Evolutionary conservation across 2,329 filamentous ascomycete genomes (phyloP).

Genomic region (Elsinoe batatas): DNA sequence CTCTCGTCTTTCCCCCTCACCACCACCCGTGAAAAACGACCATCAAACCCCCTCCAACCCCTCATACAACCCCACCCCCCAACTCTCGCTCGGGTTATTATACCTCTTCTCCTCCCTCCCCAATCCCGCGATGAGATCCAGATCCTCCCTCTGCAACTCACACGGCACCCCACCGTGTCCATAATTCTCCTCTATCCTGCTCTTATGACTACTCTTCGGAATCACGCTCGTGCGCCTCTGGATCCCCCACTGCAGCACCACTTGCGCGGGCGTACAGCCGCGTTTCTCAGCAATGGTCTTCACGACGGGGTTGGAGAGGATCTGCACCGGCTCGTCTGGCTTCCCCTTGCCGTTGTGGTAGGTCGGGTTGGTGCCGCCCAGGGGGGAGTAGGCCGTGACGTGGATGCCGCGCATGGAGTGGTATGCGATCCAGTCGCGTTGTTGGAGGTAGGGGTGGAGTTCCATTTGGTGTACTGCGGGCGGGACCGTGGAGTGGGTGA

Average conservation of each 20-base stretch:
- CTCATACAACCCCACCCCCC: constrained; percentile 34
- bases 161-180: constrained; percentile 23
- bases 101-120: constrained; percentile 30
- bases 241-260: constrained; percentile 41
- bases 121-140: constrained; percentile 24
- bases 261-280: constrained; percentile 35
- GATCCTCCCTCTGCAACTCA: constrained; percentile 31
- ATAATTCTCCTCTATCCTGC: constrained; percentile 38
- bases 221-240: constrained; percentile 41
- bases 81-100: constrained; percentile 34
- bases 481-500: constrained; percentile 48
- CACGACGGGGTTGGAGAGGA: constrained; percentile 37
- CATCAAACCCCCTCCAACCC: constrained; percentile 29
- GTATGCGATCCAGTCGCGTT: constrained; percentile 43
- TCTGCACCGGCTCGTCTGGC: constrained; percentile 21
- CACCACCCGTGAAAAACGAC: neutral
- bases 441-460: constrained; percentile 60
- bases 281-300: constrained; percentile 31
- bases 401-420: constrained; percentile 42
- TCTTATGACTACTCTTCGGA: constrained; percentile 39
- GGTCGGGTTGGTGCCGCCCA: constrained; percentile 40
- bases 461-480: constrained; percentile 76
- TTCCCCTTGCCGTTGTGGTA: constrained; percentile 27
- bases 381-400: constrained; percentile 43
- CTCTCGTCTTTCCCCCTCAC: constrained; percentile 12